Evolutionary conservation across 305 asterid genomes (phyloP), one percentile per base, ranked within the genome.

Genomic region (Solanum hybrid): DNA sequence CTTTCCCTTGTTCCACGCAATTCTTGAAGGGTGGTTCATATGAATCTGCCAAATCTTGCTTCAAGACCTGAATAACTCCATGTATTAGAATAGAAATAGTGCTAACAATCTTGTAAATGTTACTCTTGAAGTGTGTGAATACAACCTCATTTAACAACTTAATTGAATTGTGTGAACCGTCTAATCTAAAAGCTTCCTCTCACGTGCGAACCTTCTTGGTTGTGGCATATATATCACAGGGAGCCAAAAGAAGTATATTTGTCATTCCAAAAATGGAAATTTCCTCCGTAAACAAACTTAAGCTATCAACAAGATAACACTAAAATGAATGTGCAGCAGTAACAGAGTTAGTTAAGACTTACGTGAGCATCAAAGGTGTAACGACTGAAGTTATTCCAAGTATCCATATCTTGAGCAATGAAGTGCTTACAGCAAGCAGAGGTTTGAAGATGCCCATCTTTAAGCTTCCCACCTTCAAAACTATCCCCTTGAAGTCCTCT

Each of bases 341-440:
- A 40, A 26, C 87, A 82, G 37, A 82, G 26, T 12, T 74, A 39
- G 76, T 75, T 16, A 11, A 31, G 6, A 77, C 90, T 87, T 88
- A 93, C 98, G 8, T 89, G 92, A 73, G 99, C 99, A 69, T 97
- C 93, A 46, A 95, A 97, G 74, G 14, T 67, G 87, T 90, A 94
- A 28, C 98, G 97, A 78, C 79, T 90, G 74, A 95, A 71, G 33
- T 95, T 94, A 26, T 94, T 89, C 99, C 99, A 97, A 80, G 93
- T 94, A 88, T 97, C 99, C 92, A 97, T 81, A 94, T 97, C 99
- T 86, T 97, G 94, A 13, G 99, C 98, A 14, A 97, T 94, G 94
- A 88, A 96, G 92, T 96, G 98, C 83, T 97, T 97, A 77, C 99
- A 96, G 71, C 99, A 97, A 86, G 98, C 98, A 1, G 99, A 95